Conservation (phyloP, 805 yeast species). For the Komagataella populi region DNA sequence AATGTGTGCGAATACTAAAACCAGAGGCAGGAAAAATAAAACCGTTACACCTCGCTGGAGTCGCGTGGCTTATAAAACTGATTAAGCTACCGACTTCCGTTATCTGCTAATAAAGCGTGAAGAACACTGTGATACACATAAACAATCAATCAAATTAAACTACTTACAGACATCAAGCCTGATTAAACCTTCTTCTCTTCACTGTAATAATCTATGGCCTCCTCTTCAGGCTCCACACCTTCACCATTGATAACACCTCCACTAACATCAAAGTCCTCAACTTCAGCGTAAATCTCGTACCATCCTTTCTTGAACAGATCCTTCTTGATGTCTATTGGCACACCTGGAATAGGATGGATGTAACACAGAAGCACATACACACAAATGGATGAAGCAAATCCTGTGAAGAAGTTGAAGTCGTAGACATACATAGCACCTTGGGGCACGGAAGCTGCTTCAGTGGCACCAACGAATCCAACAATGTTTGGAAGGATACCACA, state of each 20-base stretch:
- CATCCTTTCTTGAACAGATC: slow-evolving; percentile 38
- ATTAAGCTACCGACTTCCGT: too few relatives aligned
- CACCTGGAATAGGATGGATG: slow-evolving; percentile 35
- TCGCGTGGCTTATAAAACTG: too few relatives aligned
- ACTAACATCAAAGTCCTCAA: slow-evolving; percentile 39
- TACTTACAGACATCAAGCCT: background rate
- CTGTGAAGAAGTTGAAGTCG: slow-evolving; percentile 63
- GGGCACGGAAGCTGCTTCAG: slow-evolving; percentile 54
- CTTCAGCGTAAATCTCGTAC: slow-evolving; percentile 49
- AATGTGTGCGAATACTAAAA: background rate
- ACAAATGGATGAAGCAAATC: slow-evolving; percentile 46
- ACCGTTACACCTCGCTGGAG: background rate
- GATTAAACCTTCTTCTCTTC: background rate
- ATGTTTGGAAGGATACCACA: slow-evolving; percentile 75
- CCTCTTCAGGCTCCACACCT: background rate
- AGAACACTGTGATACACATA: background rate
- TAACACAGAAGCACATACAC: slow-evolving; percentile 36
- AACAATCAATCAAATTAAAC: background rate
- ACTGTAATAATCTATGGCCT: background rate
- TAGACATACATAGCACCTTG: slow-evolving; percentile 65
- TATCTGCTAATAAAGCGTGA: background rate
- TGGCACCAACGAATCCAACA: slow-evolving; percentile 79
- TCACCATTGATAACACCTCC: background rate
- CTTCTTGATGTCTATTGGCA: slow-evolving; percentile 18
- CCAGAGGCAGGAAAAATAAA: background rate